Conservation (phyloP, 257 asterid genomes). For the Petunia axillaris region DNA sequence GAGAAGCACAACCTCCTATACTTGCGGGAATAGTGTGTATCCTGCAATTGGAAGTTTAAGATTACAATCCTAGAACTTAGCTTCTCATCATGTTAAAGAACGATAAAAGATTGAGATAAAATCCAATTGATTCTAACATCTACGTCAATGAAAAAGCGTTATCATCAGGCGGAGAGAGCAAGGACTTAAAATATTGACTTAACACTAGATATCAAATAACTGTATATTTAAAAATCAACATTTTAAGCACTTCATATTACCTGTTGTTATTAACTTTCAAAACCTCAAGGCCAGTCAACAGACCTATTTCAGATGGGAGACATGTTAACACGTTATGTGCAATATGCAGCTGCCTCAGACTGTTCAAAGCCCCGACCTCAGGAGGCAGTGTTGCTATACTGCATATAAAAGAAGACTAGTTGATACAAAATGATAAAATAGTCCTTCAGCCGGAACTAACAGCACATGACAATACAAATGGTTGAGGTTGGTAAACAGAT, state of each 20-base stretch:
- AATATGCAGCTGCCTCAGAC: constrained; percentile 69
- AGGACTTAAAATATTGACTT: neutral
- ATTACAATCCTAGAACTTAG: neutral
- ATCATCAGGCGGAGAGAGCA: neutral
- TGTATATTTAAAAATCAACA: neutral
- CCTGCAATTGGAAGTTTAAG: constrained; percentile 52
- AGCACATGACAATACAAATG: neutral
- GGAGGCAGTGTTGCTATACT: constrained; percentile 76
- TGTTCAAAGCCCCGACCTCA: constrained; percentile 63
- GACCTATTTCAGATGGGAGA: constrained; percentile 78
- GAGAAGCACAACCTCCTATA: constrained; percentile 72
- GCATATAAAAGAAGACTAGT: constrained; percentile 26
- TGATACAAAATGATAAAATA: neutral
- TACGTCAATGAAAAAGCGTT: neutral
- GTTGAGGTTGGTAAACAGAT: constrained; percentile 1
- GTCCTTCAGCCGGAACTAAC: neutral
- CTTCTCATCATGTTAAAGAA: neutral
- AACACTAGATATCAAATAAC: neutral
- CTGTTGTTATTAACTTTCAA: constrained; percentile 81
- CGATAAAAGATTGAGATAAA: constrained; percentile 19
- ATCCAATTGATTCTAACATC: constrained; percentile 17
- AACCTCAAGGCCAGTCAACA: constrained; percentile 65
- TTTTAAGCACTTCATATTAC: constrained; percentile 39
- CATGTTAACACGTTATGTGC: constrained; percentile 61
- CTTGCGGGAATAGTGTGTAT: constrained; percentile 60